These are phyloP conservation scores for Collariella sp. DNA, from an alignment of 495 filamentous ascomycete genomes.

Conservation along the genomic window DNA sequence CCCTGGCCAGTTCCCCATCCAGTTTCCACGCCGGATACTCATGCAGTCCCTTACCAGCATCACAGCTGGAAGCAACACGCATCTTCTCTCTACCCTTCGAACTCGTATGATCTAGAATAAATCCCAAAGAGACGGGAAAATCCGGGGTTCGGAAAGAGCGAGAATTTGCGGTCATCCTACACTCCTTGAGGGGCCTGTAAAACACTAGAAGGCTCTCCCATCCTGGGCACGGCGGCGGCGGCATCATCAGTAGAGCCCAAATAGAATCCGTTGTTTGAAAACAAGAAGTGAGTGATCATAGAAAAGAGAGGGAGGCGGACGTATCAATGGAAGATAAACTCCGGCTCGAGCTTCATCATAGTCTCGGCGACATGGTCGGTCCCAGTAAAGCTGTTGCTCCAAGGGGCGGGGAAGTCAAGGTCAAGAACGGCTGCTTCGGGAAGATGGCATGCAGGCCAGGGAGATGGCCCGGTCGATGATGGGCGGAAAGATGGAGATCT, in stretches of 20 bases:
- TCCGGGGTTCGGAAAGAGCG: neutral
- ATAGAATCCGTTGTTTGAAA: too few species aligned
- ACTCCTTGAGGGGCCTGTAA: neutral
- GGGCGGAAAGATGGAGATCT: conserved; percentile 16
- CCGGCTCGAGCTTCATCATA: conserved; percentile 33
- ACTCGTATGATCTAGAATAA: conserved; percentile 15
- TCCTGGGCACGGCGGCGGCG: neutral
- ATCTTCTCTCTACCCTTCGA: conserved; percentile 1
- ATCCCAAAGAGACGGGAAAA: conserved; percentile 8
- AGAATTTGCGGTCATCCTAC: neutral
- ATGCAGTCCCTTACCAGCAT: conserved; percentile 9
- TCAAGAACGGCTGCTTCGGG: too few species aligned
- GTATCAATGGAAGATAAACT: conserved; percentile 28
- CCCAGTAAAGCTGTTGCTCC: conserved; percentile 4
- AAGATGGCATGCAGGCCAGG: conserved; percentile 51
- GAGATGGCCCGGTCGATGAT: conserved; percentile 46
- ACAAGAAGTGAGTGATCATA: too few species aligned
- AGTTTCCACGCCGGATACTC: neutral
- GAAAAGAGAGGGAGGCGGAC: too few species aligned
- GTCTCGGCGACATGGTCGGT: conserved; percentile 26
- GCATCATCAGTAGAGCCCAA: too few species aligned
- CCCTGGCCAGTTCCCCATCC: too few species aligned
- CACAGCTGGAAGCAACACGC: conserved; percentile 5
- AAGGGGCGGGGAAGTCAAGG: neutral
- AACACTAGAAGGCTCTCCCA: conserved; percentile 17